phyloP scores from a whole-genome alignment of 305 asterid genomes.

The Lippia alba region DNA sequence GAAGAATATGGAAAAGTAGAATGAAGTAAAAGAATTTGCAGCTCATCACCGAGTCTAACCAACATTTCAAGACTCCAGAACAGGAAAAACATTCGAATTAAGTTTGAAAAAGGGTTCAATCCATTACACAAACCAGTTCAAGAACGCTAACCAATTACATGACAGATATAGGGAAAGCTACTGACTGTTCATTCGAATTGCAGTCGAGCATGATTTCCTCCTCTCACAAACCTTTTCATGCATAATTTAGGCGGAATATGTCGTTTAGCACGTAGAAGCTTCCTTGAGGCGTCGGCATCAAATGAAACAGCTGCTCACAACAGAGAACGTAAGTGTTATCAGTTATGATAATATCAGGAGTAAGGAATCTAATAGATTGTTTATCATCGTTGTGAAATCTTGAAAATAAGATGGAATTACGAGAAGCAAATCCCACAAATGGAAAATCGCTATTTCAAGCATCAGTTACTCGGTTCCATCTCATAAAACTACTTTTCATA shows the following conservation, averaged over 20 bases:
- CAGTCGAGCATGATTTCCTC: slow-evolving; percentile 16
- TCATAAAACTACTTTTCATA: not conserved
- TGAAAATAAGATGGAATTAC: slow-evolving; percentile 15
- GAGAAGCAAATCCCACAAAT: not conserved
- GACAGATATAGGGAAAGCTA: slow-evolving; percentile 2
- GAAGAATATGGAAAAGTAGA: too few relatives aligned
- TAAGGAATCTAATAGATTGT: not conserved
- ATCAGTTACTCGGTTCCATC: not conserved
- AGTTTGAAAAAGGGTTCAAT: too few relatives aligned
- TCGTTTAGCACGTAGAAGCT: slow-evolving; percentile 60
- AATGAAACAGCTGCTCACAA: slow-evolving; percentile 54
- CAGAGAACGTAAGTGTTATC: slow-evolving; percentile 23
- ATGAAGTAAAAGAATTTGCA: too few relatives aligned
- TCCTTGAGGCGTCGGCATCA: slow-evolving; percentile 63
- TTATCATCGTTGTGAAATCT: not conserved
- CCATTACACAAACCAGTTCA: too few relatives aligned
- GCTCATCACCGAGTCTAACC: too few relatives aligned
- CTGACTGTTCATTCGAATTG: slow-evolving; percentile 30
- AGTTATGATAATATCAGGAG: slow-evolving; percentile 7
- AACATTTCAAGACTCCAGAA: too few relatives aligned
- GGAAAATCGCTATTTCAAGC: not conserved
- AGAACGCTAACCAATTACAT: too few relatives aligned
- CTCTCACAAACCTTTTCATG: slow-evolving; percentile 33
- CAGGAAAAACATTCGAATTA: too few relatives aligned
- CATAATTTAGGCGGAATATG: slow-evolving; percentile 63